These are phyloP conservation scores for Fomitopsis schrenkii DNA, from an alignment of 1,284 basidiomycete species.

Conservation along the genomic window DNA sequence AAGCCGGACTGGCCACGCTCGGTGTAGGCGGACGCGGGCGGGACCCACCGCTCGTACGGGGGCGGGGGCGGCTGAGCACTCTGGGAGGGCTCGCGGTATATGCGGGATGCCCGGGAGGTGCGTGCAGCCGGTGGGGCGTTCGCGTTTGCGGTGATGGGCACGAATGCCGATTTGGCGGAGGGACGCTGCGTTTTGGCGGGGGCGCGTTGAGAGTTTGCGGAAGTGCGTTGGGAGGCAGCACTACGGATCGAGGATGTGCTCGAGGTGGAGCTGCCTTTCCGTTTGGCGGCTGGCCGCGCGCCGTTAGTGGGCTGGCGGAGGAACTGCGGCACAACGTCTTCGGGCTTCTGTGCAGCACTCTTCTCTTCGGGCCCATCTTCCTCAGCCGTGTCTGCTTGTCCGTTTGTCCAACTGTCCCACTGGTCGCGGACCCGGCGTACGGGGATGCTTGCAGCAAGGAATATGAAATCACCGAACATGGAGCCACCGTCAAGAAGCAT, in stretches of 20 bases:
- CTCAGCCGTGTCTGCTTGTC: neutral
- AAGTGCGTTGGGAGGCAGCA: neutral
- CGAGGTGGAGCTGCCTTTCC: neutral
- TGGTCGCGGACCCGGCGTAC: conserved; percentile 40
- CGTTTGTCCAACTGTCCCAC: conserved; percentile 32
- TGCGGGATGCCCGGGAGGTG: neutral
- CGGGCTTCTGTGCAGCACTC: neutral
- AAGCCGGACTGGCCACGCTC: conserved; percentile 13
- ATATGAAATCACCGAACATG: conserved; percentile 62
- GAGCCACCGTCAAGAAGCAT: conserved; percentile 50
- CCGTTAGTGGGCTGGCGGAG: neutral
- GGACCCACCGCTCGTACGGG: conserved; percentile 35
- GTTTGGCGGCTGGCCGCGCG: neutral
- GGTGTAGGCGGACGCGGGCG: conserved; percentile 32
- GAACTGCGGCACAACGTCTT: neutral
- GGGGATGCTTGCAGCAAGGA: conserved; percentile 52
- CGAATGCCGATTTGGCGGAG: neutral
- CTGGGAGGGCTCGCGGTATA: conserved; percentile 8
- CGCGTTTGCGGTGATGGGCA: neutral
- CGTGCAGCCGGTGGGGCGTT: conserved; percentile 2
- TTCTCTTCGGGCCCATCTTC: neutral
- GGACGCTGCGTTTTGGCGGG: no score
- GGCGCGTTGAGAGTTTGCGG: neutral
- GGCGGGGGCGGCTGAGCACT: conserved; percentile 10
- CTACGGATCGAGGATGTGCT: neutral